Percentiles rank a stretch among this genome's conserved stretches.
Conservation (phyloP, 1,139 yeast species). For the Groenewaldozyma sp. region DNA sequence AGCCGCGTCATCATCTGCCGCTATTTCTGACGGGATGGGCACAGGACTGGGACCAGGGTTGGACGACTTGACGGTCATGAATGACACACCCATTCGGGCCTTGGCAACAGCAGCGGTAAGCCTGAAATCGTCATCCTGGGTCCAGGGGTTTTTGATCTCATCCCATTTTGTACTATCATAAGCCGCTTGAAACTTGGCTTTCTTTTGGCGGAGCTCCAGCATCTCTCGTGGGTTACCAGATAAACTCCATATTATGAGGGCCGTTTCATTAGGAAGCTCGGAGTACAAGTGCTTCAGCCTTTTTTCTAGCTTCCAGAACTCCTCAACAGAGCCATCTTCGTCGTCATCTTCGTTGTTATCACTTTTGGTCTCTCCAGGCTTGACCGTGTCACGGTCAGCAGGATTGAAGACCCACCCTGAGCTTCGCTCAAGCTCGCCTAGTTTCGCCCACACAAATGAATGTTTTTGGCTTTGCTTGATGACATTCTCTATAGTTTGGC, state of each 20-base stretch:
- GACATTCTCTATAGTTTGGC: slow-evolving; percentile 40
- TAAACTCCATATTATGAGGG: slow-evolving; percentile 54
- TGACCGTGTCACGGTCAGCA: slow-evolving; percentile 7
- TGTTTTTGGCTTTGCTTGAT: slow-evolving; percentile 26
- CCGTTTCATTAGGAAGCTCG: slow-evolving; percentile 47
- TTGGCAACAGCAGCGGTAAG: slow-evolving; percentile 35
- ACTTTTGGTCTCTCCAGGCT: slow-evolving; percentile 4
- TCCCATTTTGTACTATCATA: slow-evolving; percentile 36
- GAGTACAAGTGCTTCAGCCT: slow-evolving; percentile 44
- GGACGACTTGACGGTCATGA: slow-evolving; percentile 37
- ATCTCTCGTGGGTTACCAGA: slow-evolving; percentile 52
- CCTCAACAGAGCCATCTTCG: slow-evolving; percentile 19
- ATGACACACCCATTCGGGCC: slow-evolving; percentile 36
- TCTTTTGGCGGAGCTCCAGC: slow-evolving; percentile 39
- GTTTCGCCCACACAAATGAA: slow-evolving; percentile 44
- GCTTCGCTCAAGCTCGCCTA: slow-evolving; percentile 51
- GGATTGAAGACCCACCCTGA: slow-evolving; percentile 14
- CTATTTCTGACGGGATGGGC: slow-evolving; percentile 3
- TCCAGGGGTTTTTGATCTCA: slow-evolving; percentile 45
- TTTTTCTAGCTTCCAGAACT: slow-evolving; percentile 32
- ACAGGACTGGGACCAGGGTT: slow-evolving; percentile 8
- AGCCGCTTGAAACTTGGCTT: slow-evolving; percentile 34
- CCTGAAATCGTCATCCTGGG: slow-evolving; percentile 37
- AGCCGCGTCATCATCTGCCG: slow-evolving; percentile 6
- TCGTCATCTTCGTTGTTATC: slow-evolving; percentile 4